Conservation (phyloP, 2,329 filamentous ascomycete genomes). For the Aaosphaeria arxii region DNA sequence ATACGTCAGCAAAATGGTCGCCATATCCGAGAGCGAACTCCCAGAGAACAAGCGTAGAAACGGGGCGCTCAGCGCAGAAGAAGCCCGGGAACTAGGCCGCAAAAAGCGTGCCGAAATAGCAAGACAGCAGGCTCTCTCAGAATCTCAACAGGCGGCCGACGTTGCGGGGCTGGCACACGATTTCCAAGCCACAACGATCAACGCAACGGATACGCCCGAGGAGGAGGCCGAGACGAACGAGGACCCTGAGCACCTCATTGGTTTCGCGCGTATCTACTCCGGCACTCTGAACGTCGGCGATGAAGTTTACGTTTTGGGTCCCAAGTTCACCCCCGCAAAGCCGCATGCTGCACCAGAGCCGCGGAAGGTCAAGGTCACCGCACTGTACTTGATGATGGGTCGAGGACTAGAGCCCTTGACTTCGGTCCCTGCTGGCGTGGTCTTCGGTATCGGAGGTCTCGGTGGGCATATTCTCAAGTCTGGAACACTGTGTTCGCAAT, state of each 20-base stretch:
- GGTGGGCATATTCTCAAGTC: slow-evolving; percentile 95
- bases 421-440: slow-evolving; percentile 85
- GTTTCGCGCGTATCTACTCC: slow-evolving; percentile 91
- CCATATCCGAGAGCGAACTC: slow-evolving; percentile 87
- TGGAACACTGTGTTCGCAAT: slow-evolving; percentile 84
- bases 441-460: slow-evolving; percentile 91
- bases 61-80: slow-evolving; percentile 74
- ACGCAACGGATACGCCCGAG: slow-evolving; percentile 35
- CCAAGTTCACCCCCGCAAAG: slow-evolving; percentile 84
- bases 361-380: slow-evolving; percentile 78
- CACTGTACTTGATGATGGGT: slow-evolving; percentile 95
- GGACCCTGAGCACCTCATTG: slow-evolving; percentile 85
- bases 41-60: slow-evolving; percentile 75
- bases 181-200: slow-evolving; percentile 58
- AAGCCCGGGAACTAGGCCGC: slow-evolving; percentile 82
- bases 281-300: slow-evolving; percentile 88
- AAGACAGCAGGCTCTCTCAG: slow-evolving; percentile 63
- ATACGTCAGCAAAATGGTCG: slow-evolving; percentile 98
- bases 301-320: slow-evolving; percentile 83
- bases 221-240: slow-evolving; percentile 48
- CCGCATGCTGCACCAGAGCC: slow-evolving; percentile 71
- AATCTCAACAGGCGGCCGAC: slow-evolving; percentile 40
- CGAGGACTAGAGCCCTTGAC: slow-evolving; percentile 77
- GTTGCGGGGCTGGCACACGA: slow-evolving; percentile 56
- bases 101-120: slow-evolving; percentile 89